These are phyloP conservation scores for Fusarium redolens DNA, from an alignment of 2,329 filamentous ascomycete species.

Conservation along the genomic window DNA sequence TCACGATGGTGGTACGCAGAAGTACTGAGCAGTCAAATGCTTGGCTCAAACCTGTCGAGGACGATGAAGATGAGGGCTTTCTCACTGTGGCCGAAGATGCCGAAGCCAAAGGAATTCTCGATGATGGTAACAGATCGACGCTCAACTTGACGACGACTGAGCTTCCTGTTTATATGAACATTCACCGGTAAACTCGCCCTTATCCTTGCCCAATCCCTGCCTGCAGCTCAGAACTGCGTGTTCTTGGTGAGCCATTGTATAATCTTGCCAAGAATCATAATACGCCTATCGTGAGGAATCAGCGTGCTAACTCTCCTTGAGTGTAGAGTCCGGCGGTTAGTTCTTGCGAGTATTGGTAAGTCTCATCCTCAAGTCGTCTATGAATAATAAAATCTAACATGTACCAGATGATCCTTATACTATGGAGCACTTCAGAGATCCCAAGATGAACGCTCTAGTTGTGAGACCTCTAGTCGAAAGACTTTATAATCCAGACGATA, in stretches of 20 bases:
- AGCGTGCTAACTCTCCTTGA: conserved; percentile 42
- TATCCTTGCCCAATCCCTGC: conserved; percentile 3
- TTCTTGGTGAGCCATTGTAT: conserved; percentile 5
- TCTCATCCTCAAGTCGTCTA: background rate
- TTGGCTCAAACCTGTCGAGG: conserved; percentile 42
- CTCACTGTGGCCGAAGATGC: conserved; percentile 40
- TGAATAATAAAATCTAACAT: conserved; percentile 12
- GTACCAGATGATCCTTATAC: conserved; percentile 55
- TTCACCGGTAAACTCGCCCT: conserved; percentile 43
- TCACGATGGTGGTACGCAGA: conserved; percentile 33
- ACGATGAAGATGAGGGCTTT: conserved; percentile 44
- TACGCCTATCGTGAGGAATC: background rate
- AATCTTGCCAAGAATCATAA: background rate
- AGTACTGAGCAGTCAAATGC: conserved; percentile 39
- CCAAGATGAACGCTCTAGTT: conserved; percentile 73
- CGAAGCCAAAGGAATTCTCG: conserved; percentile 44
- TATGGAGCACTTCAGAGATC: conserved; percentile 72
- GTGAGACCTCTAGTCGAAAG: conserved; percentile 76
- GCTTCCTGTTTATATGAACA: conserved; percentile 46
- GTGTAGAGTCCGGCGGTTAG: conserved; percentile 45
- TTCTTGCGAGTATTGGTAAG: conserved; percentile 45
- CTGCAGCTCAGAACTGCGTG: background rate
- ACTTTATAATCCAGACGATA: conserved; percentile 72
- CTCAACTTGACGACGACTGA: conserved; percentile 38
- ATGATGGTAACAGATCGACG: conserved; percentile 39